phyloP scores from a whole-genome alignment of 2,329 filamentous ascomycete genomes.

The Aspergillus sp. region DNA sequence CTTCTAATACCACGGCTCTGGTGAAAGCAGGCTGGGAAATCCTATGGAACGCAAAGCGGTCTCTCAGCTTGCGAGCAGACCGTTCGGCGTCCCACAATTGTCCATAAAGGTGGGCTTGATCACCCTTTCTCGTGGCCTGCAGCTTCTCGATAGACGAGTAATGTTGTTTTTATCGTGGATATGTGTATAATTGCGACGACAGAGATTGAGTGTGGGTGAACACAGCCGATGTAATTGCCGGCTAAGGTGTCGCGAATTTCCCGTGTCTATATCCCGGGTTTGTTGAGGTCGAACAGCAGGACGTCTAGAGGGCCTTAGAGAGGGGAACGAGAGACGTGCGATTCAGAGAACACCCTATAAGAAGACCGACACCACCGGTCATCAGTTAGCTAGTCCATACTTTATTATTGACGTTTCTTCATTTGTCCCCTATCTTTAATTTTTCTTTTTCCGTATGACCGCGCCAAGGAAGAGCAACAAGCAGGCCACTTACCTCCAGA shows the following conservation, averaged over 20 bases:
- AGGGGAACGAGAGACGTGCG: not conserved
- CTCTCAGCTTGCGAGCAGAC: slow-evolving; percentile 44
- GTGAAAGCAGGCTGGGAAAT: slow-evolving; percentile 36
- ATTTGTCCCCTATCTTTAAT: not conserved
- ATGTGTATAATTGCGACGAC: too few species aligned
- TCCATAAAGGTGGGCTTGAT: slow-evolving; percentile 30
- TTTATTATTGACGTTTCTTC: not conserved
- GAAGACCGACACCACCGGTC: not conserved
- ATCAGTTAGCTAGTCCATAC: not conserved
- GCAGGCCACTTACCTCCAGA: not conserved
- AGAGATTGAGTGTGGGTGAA: not conserved
- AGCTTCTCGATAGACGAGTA: not conserved
- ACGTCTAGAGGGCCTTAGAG: not conserved
- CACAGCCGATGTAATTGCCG: not conserved
- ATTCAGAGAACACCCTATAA: not conserved
- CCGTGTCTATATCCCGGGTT: not conserved
- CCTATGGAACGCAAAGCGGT: slow-evolving; percentile 48
- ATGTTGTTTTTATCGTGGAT: not conserved
- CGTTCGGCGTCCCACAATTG: slow-evolving; percentile 45
- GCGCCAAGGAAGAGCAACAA: not conserved
- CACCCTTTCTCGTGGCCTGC: slow-evolving; percentile 9
- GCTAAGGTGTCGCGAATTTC: not conserved
- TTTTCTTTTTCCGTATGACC: not conserved
- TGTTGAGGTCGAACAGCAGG: not conserved
- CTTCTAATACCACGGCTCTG: slow-evolving; percentile 5